Evolutionary conservation across 2,329 filamentous ascomycete genomes (phyloP).

Genomic region (Oidium heveae): DNA sequence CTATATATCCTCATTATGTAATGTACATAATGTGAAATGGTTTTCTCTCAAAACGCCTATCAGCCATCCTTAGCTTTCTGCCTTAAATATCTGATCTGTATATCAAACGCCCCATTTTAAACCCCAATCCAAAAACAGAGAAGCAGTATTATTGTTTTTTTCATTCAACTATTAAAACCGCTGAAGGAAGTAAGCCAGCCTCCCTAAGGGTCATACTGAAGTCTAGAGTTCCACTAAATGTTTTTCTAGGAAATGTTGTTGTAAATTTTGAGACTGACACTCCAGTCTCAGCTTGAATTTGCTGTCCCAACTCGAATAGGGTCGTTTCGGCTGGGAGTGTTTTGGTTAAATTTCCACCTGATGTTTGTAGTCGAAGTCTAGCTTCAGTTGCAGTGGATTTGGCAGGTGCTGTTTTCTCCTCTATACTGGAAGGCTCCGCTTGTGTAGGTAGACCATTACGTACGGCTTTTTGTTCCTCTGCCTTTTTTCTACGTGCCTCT

Average conservation of each 20-base stretch:
- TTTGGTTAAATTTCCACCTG: conserved; percentile 57
- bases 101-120: too few relatives aligned
- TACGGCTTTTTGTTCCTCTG: conserved; percentile 62
- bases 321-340: conserved; percentile 75
- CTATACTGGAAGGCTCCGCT: conserved; percentile 12
- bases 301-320: conserved; percentile 70
- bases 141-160: too few relatives aligned
- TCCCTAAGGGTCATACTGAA: conserved; percentile 85
- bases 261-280: conserved; percentile 54
- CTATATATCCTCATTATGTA: too few relatives aligned
- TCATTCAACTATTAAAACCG: conserved; percentile 46
- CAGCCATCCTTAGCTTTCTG: too few relatives aligned
- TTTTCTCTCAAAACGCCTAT: too few relatives aligned
- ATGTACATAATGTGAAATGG: too few relatives aligned
- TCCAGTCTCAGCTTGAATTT: conserved; percentile 45
- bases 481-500: conserved; percentile 62
- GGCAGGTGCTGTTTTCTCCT: conserved; percentile 20
- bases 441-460: conserved; percentile 46
- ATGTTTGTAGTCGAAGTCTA: conserved; percentile 56
- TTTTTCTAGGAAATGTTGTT: conserved; percentile 70
- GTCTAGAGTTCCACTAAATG: conserved; percentile 41
- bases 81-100: too few relatives aligned
- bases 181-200: conserved; percentile 69
- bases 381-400: conserved; percentile 33
- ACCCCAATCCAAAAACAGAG: too few relatives aligned